phyloP scores from a whole-genome alignment of 1,284 basidiomycete species.

The Mycena sp. region DNA sequence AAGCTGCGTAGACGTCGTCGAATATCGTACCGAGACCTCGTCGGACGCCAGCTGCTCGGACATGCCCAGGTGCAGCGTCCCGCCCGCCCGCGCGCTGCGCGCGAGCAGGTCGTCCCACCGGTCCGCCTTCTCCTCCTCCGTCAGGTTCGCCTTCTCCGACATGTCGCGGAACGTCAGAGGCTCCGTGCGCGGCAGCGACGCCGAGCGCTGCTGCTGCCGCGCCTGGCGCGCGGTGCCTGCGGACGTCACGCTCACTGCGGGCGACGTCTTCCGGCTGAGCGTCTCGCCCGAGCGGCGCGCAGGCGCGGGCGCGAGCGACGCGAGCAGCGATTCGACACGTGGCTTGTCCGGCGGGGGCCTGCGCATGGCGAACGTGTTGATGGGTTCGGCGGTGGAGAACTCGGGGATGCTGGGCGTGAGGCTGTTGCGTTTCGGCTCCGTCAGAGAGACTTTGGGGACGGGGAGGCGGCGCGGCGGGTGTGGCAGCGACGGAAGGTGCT shows the following conservation, averaged over 20 bases:
- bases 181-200: constrained; percentile 34
- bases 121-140: constrained; percentile 73
- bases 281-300: constrained; percentile 2
- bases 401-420: constrained; percentile 47
- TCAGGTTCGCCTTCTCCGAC: constrained; percentile 42
- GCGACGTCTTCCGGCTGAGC: neutral
- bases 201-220: constrained; percentile 19
- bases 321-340: constrained; percentile 5
- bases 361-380: constrained; percentile 46
- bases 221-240: constrained; percentile 12
- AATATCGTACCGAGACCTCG: constrained; percentile 22
- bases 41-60: constrained; percentile 26
- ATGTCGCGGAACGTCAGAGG: constrained; percentile 63
- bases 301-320: neutral
- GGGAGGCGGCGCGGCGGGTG: constrained; percentile 29
- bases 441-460: constrained; percentile 2
- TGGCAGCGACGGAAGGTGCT: constrained; percentile 28
- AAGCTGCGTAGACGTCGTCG: constrained; percentile 23
- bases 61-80: constrained; percentile 68
- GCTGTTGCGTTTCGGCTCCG: constrained; percentile 23
- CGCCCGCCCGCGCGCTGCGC: constrained; percentile 71
- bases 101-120: constrained; percentile 75
- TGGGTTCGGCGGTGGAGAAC: constrained; percentile 45
- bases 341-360: constrained; percentile 9
- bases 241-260: neutral